Conservation (phyloP, 176 grass and related monocot genomes). For the Pharus latifolius region DNA sequence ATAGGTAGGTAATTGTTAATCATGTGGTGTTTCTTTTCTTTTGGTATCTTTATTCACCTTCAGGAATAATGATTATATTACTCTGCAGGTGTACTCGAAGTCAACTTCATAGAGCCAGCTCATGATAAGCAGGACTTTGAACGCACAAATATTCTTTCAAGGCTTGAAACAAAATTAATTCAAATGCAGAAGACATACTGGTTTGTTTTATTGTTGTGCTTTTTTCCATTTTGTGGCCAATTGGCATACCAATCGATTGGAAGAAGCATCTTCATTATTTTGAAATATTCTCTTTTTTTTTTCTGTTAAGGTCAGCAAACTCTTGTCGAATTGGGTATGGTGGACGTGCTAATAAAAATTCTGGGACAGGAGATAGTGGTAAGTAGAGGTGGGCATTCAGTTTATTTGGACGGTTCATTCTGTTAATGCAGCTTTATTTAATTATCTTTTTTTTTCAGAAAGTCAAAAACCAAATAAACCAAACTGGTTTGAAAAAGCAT, state of each 20-base stretch:
- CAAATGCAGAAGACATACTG: slow-evolving; percentile 98
- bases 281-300: background rate
- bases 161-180: slow-evolving; percentile 71
- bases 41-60: background rate
- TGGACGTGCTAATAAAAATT: slow-evolving; percentile 26
- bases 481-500: no score
- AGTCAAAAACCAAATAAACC: no score
- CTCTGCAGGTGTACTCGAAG: slow-evolving; percentile 77
- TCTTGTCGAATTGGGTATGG: slow-evolving; percentile 79
- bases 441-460: no score
- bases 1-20: slow-evolving; percentile 50
- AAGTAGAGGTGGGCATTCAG: no score
- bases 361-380: slow-evolving; percentile 38
- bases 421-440: no score
- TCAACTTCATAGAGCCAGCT: slow-evolving; percentile 94
- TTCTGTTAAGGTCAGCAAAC: slow-evolving; percentile 52
- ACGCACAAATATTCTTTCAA: slow-evolving; percentile 82
- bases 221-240: background rate
- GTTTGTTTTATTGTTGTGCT: slow-evolving; percentile 28
- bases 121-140: slow-evolving; percentile 99
- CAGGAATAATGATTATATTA: slow-evolving; percentile 8
- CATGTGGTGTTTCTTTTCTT: background rate
- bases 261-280: background rate
- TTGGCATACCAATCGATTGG: background rate
- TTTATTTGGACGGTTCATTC: no score